phyloP scores from a whole-genome alignment of 345 rosid species.

The Anacardium occidentale region DNA sequence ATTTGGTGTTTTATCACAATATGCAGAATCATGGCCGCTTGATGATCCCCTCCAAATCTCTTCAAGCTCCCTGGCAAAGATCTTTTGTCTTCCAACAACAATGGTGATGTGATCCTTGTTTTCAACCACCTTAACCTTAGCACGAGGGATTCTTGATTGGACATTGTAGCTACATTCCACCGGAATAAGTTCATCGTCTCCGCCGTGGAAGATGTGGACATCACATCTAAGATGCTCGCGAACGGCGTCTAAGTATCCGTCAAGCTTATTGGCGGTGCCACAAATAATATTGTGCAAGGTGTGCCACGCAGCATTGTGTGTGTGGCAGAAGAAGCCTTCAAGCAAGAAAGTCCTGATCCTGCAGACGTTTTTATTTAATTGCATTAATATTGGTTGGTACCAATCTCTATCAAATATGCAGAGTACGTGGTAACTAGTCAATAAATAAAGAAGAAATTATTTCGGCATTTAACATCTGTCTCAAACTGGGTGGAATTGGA shows the following conservation, averaged over 20 bases:
- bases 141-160: conserved; percentile 62
- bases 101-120: conserved; percentile 90
- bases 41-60: conserved; percentile 60
- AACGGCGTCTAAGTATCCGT: conserved; percentile 64
- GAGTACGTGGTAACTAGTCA: no score
- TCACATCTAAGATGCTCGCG: conserved; percentile 61
- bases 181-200: conserved; percentile 81
- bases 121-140: conserved; percentile 62
- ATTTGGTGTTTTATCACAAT: background rate
- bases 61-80: conserved; percentile 79
- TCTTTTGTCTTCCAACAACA: conserved; percentile 84
- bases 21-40: background rate
- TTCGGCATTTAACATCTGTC: conserved; percentile 10
- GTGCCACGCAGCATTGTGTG: conserved; percentile 95
- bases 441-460: background rate
- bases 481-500: conserved; percentile 3
- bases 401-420: conserved; percentile 19
- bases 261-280: conserved; percentile 82
- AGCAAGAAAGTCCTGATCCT: conserved; percentile 82
- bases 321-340: conserved; percentile 94
- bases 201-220: conserved; percentile 76
- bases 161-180: conserved; percentile 80
- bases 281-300: conserved; percentile 93
- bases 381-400: conserved; percentile 19
- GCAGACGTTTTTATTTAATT: background rate